These are phyloP conservation scores for Vicia villosa DNA, from an alignment of 306 rosid genomes.

Conservation along the genomic window DNA sequence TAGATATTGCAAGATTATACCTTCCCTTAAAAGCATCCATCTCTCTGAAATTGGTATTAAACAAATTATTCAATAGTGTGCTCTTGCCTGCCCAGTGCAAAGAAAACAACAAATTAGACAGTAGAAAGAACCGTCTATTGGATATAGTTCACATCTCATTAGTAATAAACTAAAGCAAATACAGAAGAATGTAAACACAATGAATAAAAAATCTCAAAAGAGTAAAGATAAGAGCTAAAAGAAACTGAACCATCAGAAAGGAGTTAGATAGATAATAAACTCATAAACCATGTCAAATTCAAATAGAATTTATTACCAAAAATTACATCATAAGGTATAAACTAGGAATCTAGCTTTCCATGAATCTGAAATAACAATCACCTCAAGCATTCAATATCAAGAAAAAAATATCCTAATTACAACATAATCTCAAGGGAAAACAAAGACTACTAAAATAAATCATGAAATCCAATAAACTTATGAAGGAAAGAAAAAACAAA, in stretches of 20 bases:
- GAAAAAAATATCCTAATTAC: slow-evolving; percentile 20
- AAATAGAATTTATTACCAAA: slow-evolving; percentile 20
- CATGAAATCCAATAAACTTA: not conserved
- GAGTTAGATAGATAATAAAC: slow-evolving; percentile 13
- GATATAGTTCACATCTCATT: not conserved
- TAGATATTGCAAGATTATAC: slow-evolving; percentile 48
- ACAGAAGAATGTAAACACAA: slow-evolving; percentile 8
- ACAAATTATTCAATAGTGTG: slow-evolving; percentile 80
- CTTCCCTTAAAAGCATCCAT: slow-evolving; percentile 99
- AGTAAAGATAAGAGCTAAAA: not conserved
- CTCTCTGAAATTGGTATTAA: slow-evolving; percentile 85
- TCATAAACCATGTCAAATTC: slow-evolving; percentile 25
- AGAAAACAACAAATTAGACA: slow-evolving; percentile 19
- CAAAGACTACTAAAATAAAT: not conserved
- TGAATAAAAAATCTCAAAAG: slow-evolving; percentile 6
- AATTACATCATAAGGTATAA: slow-evolving; percentile 16
- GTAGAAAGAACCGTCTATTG: not conserved
- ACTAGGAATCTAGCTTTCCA: slow-evolving; percentile 16
- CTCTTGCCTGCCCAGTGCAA: slow-evolving; percentile 80
- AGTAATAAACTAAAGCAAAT: slow-evolving; percentile 6
- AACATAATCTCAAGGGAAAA: slow-evolving; percentile 19
- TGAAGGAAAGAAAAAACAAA: slow-evolving; percentile 26
- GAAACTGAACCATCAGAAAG: slow-evolving; percentile 17
- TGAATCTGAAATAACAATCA: slow-evolving; percentile 26
- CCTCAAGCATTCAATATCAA: slow-evolving; percentile 22